Base-by-base conservation (phyloP, 331 rosid species). In the Rhamnella rubrinervis region DNA sequence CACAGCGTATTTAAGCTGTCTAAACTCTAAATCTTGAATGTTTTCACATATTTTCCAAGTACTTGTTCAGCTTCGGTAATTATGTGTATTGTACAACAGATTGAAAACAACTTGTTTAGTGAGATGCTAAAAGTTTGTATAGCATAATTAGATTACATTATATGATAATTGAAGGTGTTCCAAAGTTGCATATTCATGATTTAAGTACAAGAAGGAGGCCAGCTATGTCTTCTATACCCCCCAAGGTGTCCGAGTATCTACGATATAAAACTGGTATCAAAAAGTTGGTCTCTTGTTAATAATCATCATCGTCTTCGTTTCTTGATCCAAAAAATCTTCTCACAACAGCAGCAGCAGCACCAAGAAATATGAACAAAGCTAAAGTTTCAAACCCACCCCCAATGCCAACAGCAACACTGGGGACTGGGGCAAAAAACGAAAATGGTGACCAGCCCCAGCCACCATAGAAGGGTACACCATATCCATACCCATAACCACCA, bases 381-480 rank as follows among this genome's bases (percentile, higher is more conserved):
- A 93, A 35, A 65, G 86, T 68, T 21, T 93, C 91, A 72, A 91
- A 87, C 26, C 98, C 96, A 40, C 98, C 98, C 74, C 97, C 98
- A 67, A 88, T 4, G 55, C 92, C 97, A 57, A 93, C 50, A 14
- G 87, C 98, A 20, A 88, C 95, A 75, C 86, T 56, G 23, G 97
- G 97, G 63, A 85, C 91, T 21, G 97, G 98, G 64, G 92, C 87
- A 67, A 82, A 93, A 91, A 93, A 88, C 9, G 97, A 93, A 85
- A 88, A 93, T 61, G 98, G 97, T 12, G 98, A 88, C 97, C 96
- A 93, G 49, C 97, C 98, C 92, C 92, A 93, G 7, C 98, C 92
- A 17, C 98, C 96, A 47, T 68, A 92, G 83, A 59, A 92, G 9
- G 96, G 97, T 37, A 61, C 75, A 16, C 98, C 98, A 49, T 66